These are phyloP conservation scores for Saitozyma podzolica DNA, from an alignment of 768 basidiomycete species.

Conservation along the genomic window DNA sequence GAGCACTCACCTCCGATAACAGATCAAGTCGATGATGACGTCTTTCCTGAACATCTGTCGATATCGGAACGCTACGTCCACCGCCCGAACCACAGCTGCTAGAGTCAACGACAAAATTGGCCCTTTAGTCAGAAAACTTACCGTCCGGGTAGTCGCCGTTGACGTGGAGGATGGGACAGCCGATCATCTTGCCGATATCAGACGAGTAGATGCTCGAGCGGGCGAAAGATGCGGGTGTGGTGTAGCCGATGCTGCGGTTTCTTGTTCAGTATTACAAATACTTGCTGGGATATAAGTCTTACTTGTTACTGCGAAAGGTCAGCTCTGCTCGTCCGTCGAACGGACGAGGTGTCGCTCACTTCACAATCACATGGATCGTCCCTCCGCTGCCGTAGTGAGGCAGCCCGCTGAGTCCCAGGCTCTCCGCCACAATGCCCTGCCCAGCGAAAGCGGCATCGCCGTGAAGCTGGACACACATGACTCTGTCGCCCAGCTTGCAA, in stretches of 20 bases:
- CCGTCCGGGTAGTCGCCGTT: slow-evolving; percentile 87
- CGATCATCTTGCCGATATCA: slow-evolving; percentile 78
- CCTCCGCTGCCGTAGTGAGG: slow-evolving; percentile 92
- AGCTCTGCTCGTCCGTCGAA: slow-evolving; percentile 11
- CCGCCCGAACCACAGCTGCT: slow-evolving; percentile 72
- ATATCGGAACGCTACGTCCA: slow-evolving; percentile 86
- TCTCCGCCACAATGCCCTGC: slow-evolving; percentile 87
- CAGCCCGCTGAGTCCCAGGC: slow-evolving; percentile 78
- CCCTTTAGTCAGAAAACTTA: neutral
- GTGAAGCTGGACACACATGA: slow-evolving; percentile 85
- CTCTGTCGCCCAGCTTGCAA: slow-evolving; percentile 63
- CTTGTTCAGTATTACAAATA: neutral
- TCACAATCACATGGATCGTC: slow-evolving; percentile 84
- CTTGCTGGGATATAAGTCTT: neutral
- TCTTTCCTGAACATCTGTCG: slow-evolving; percentile 86
- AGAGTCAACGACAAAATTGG: neutral
- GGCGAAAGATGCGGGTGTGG: slow-evolving; percentile 79
- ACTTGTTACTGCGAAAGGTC: slow-evolving; percentile 49
- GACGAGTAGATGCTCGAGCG: slow-evolving; percentile 79
- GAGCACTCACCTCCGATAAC: slow-evolving; percentile 64
- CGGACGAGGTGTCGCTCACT: slow-evolving; percentile 58
- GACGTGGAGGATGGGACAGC: slow-evolving; percentile 82
- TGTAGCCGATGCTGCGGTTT: slow-evolving; percentile 75
- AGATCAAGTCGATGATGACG: slow-evolving; percentile 82
- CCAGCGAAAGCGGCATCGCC: slow-evolving; percentile 91